Evolutionary conservation across 805 yeast genomes (phyloP).

Genomic region (Wickerhamomyces queroliae): DNA sequence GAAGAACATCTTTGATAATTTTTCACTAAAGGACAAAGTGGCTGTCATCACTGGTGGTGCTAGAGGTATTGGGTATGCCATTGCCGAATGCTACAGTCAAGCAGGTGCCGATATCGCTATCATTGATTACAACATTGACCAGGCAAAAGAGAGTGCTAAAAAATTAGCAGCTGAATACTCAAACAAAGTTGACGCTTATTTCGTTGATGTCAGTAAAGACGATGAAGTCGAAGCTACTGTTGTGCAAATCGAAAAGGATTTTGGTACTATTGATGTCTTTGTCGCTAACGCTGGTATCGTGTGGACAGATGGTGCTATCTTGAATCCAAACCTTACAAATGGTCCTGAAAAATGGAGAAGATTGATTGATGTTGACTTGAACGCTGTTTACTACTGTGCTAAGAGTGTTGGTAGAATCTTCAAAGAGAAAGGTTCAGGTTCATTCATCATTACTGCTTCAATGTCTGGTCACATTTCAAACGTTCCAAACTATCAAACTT

Average conservation of each 20-base stretch:
- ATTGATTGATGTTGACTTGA: conserved; percentile 68
- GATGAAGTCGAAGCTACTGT: conserved; percentile 23
- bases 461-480: conserved; percentile 84
- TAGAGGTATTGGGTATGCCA: conserved; percentile 76
- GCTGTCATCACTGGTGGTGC: conserved; percentile 86
- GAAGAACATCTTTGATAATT: conserved; percentile 54
- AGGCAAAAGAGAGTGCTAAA: conserved; percentile 55
- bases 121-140: conserved; percentile 22
- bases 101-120: conserved; percentile 80
- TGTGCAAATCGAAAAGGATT: conserved; percentile 46
- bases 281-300: conserved; percentile 91
- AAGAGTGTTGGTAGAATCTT: conserved; percentile 66
- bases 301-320: conserved; percentile 63
- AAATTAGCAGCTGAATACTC: conserved; percentile 50
- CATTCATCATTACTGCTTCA: conserved; percentile 75
- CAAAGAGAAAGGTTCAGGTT: conserved; percentile 65
- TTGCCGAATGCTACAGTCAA: conserved; percentile 79
- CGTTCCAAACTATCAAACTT: conserved; percentile 77
- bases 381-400: conserved; percentile 78
- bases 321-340: conserved; percentile 32
- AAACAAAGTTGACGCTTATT: conserved; percentile 52
- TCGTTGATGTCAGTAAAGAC: conserved; percentile 24
- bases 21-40: conserved; percentile 75
- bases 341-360: conserved; percentile 57
- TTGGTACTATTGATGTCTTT: conserved; percentile 70